Conservation (phyloP, 1,139 yeast species). For the Hansenula lynferdii region DNA sequence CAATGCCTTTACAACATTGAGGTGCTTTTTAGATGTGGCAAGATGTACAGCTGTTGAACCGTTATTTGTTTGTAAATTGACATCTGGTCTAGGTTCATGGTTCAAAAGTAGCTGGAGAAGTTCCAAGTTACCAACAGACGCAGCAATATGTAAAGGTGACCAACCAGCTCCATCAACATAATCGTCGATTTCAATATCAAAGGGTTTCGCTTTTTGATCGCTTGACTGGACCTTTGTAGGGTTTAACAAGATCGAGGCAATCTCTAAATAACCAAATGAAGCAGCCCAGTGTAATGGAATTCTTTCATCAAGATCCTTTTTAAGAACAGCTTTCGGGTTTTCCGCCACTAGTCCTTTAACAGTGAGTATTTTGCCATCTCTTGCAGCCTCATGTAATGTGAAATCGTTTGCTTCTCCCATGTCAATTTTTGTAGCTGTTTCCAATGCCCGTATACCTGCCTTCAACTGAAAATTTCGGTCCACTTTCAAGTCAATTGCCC, state of each 20-base stretch:
- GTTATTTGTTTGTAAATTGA: conserved; percentile 49
- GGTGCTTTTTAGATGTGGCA: conserved; percentile 67
- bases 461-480: too few species aligned
- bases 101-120: conserved; percentile 41
- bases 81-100: conserved; percentile 39
- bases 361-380: conserved; percentile 45
- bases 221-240: conserved; percentile 23
- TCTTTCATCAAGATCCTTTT: conserved; percentile 68
- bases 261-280: conserved; percentile 51
- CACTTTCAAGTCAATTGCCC: too few species aligned
- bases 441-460: too few species aligned
- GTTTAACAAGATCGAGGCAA: conserved; percentile 47
- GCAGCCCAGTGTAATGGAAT: conserved; percentile 91
- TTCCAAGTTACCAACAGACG: conserved; percentile 62
- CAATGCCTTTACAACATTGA: conserved; percentile 46
- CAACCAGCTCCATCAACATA: conserved; percentile 73
- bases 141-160: conserved; percentile 84
- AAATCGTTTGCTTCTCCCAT: conserved; percentile 3
- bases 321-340: conserved; percentile 40
- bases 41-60: conserved; percentile 78
- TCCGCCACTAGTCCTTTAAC: conserved; percentile 45
- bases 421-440: too few species aligned
- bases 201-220: conserved; percentile 11
- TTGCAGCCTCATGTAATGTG: conserved; percentile 53
- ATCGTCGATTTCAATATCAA: conserved; percentile 59